Evolutionary conservation across 2,329 filamentous ascomycete genomes (phyloP).

Genomic region (Pestalotiopsis sp.): DNA sequence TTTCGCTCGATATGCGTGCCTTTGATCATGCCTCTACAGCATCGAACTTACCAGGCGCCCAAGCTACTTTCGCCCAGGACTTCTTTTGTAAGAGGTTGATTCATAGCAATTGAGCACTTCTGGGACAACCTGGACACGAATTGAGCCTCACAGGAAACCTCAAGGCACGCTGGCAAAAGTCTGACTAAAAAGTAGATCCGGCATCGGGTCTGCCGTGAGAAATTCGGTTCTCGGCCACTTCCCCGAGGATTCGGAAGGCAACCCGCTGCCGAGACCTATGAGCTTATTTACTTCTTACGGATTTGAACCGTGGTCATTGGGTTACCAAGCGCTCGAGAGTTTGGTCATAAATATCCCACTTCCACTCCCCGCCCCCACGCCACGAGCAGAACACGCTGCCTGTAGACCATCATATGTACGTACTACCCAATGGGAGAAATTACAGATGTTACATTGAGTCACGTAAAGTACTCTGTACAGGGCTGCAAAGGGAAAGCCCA

Average conservation of each 20-base stretch:
- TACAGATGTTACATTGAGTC: slow-evolving; percentile 10
- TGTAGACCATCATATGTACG: background rate
- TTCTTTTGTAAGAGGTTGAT: background rate
- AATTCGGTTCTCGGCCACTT: background rate
- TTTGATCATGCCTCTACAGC: background rate
- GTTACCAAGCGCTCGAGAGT: background rate
- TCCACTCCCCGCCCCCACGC: slow-evolving; percentile 9
- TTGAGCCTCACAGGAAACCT: background rate
- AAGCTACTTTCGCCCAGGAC: background rate
- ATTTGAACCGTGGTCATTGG: background rate
- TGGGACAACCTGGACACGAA: background rate
- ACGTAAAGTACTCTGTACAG: background rate
- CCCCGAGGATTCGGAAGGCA: background rate
- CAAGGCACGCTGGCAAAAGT: background rate
- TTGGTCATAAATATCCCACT: background rate
- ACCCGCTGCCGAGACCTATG: background rate
- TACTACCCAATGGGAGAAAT: slow-evolving; percentile 10
- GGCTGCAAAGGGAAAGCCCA: background rate
- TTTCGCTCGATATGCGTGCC: background rate
- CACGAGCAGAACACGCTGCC: background rate
- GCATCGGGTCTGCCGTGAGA: background rate
- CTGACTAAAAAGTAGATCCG: background rate
- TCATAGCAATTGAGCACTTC: background rate
- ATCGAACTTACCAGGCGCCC: background rate
- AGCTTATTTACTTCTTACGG: background rate